A percentile compares a stretch with the other conserved stretches of the same genome.
phyloP scores from a whole-genome alignment of 2,329 filamentous ascomycete genomes.

The Alternaria sp. region DNA sequence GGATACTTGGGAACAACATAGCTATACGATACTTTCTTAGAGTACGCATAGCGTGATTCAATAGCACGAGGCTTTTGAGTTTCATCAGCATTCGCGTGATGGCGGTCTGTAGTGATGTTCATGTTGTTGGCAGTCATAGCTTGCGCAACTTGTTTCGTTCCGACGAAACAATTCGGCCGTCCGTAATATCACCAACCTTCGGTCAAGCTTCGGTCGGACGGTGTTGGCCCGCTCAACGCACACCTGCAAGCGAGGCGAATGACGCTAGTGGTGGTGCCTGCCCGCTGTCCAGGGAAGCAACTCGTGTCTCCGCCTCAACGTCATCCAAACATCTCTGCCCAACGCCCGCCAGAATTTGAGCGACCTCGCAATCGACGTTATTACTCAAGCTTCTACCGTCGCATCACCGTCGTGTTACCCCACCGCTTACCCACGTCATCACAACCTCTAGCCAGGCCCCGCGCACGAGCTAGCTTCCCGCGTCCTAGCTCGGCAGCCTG shows the following conservation, averaged over 20 bases:
- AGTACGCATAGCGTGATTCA: background rate
- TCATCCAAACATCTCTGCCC: constrained; percentile 43
- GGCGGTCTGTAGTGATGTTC: background rate
- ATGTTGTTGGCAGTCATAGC: background rate
- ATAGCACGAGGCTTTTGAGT: background rate
- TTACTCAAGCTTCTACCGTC: constrained; percentile 4
- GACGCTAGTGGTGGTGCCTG: constrained; percentile 23
- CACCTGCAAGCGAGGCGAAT: constrained; percentile 13
- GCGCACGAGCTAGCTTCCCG: constrained; percentile 43
- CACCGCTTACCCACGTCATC: constrained; percentile 28
- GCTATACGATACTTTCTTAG: background rate
- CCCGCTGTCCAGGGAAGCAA: constrained; percentile 29
- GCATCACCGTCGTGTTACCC: constrained; percentile 2
- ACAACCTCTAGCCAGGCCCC: constrained; percentile 30
- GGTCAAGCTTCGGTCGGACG: background rate
- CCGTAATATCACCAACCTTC: background rate
- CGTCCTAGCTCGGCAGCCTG: constrained; percentile 39
- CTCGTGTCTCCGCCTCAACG: constrained; percentile 35
- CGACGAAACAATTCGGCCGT: background rate
- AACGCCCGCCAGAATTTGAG: constrained; percentile 18
- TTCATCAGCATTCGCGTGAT: background rate
- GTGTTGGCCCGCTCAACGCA: constrained; percentile 6
- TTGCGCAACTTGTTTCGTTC: background rate
- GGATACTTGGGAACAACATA: background rate
- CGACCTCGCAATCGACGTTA: constrained; percentile 4